Evolutionary conservation across 805 yeast genomes (phyloP), one percentile per base, ranked within the genome.

Genomic region (Starmerella roubikii): DNA sequence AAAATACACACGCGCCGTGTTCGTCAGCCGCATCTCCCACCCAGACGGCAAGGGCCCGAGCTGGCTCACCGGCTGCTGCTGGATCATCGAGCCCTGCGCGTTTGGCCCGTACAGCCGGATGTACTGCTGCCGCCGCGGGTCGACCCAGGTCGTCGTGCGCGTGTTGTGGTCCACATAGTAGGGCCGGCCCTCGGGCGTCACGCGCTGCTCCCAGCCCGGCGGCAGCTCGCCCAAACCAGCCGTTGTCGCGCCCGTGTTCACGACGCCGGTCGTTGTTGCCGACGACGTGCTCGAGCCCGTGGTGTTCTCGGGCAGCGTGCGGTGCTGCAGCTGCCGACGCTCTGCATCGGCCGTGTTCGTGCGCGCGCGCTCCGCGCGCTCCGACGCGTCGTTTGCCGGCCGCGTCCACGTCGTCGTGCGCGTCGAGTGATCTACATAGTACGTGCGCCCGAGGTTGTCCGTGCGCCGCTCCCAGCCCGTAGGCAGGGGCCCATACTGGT

Each of bases 61-160:
- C 57, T 93, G 97, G 32, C 94, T 80, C 11, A 91, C 94, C 23
- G 97, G 94, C 66, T 91, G 98, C 54, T 91, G 97, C 64, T 86
- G 95, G 51, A 88, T 84, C 17, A 95, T 84, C 4, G 94, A 79
- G 54, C 75, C 64, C 46, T 70, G 68, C 62, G 72, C 86, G 43
- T 64, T 62, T 22, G 68, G 66, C 21, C 95, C 97, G 59, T 81
- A 85, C 45, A 93, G 84, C 59, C 96, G 79, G 53, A 91, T 91
- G 61, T 84, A 91, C 65, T 91, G 99, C 64, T 91, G 98, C 62
- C 98, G 76, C 63, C 99, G 75, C 49, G 99, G 99, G 61, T 91
- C 99, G 34, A 91, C 99, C 99, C 99, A 91, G 11, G 99, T 91
- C 3, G 99, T 91, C 1, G 99, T 91, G 60, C 99, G 74, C n/a